These are phyloP conservation scores for Ehretia macrophylla DNA, from an alignment of 257 asterid species.

Conservation along the genomic window DNA sequence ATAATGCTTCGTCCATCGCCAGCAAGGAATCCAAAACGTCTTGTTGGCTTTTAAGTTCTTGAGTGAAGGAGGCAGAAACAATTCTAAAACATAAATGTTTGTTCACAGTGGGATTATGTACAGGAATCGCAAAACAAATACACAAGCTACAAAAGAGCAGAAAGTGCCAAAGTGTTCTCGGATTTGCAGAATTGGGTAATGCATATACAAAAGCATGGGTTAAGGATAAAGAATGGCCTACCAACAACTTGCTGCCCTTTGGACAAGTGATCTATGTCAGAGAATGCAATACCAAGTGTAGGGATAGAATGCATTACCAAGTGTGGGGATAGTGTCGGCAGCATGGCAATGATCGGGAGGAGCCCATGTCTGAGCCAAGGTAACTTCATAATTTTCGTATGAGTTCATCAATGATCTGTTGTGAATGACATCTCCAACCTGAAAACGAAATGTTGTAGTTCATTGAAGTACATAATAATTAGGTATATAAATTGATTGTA, in stretches of 20 bases:
- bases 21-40: background rate
- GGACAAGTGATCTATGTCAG: too few species aligned
- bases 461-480: too few species aligned
- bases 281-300: too few species aligned
- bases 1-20: background rate
- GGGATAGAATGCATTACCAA: too few species aligned
- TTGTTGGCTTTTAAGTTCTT: conserved; percentile 3
- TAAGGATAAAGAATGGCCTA: conserved; percentile 13
- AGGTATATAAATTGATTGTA: too few species aligned
- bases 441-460: too few species aligned
- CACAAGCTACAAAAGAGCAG: conserved; percentile 18
- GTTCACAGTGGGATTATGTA: conserved; percentile 11
- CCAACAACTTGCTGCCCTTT: conserved; percentile 25
- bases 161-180: conserved; percentile 26
- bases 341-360: too few species aligned
- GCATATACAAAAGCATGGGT: conserved; percentile 14
- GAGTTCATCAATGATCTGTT: too few species aligned
- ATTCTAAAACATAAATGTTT: conserved; percentile 18
- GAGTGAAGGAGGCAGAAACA: conserved; percentile 17
- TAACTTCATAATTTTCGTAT: too few species aligned
- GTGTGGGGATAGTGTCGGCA: too few species aligned
- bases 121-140: conserved; percentile 15
- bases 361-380: too few species aligned
- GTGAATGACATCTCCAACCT: too few species aligned
- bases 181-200: conserved; percentile 19